Base-by-base conservation (phyloP, 805 yeast genomes). In the Candida michaelii region DNA sequence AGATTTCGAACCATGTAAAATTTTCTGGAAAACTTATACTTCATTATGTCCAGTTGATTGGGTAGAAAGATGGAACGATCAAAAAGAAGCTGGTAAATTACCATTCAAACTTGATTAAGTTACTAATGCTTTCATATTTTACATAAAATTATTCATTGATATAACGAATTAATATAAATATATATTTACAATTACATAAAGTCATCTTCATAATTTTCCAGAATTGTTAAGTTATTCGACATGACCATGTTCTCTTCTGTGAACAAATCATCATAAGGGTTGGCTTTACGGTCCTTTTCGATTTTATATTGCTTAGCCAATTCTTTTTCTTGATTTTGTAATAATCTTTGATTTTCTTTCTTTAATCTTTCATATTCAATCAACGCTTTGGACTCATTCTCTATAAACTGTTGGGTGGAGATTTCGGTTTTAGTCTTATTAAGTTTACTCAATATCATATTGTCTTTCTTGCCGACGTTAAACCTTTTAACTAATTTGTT, bases 1-100 rank as follows among this genome's bases (percentile, higher is more conserved):
- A 74, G 98, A 90, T 49, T 93, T 93, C 63, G 96, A 90, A 59
- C 98, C 98, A 62, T 93, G 99, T 73, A 79, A 89, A 73, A 90
- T 87, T 58, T 93, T 93, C 77, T 87, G 80, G 82, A 85, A 80
- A 71, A 88, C 97, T 44, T 93, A 79, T 79, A 80, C 85, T 57
- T 80, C 97, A 17, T 75, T 87, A 60, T 87, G 95, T 65, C 95
- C 95, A 46, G 74, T 78, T 44, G 85, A 82, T 55, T 87, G 95
- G 95, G 76, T 83, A 52, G 89, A 82, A 60, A 84, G 72, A 64
- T 87, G 95, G 96, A 88, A 87, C 65, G 90, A 79, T 54, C 95
- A 87, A 74, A 84, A 95, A 72, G 80, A 62, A 48, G 71, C 73
- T 41, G 74, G 74, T 50, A 70, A 69, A 55, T 70, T 69, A 54